Base-by-base conservation (phyloP, 345 rosid genomes). In the Eucalyptus regnans region DNA sequence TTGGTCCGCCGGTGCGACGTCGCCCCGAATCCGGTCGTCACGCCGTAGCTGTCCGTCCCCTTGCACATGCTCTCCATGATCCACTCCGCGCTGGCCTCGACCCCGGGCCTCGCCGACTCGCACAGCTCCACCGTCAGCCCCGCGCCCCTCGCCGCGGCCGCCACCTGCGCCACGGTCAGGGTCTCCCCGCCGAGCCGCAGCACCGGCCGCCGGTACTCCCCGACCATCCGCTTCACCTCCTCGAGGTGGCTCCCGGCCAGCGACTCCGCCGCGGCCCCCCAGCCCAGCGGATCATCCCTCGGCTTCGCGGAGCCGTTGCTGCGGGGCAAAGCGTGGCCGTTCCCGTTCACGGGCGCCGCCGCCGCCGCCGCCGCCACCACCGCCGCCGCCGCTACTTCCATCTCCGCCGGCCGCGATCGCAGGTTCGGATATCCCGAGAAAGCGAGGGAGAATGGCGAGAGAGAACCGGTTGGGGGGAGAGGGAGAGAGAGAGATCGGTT, bases 211-310 rank as follows among this genome's bases (percentile, higher is more conserved):
- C 96, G 92, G 89, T 91, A 95, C 15, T 96, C 97, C 18, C 87
- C 94, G 20, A 97, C 95, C 99, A 97, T 97, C 68, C 93, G 92
- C 87, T 91, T 96, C 86, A 97, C 98, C 85, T 97, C 99, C 14
- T 96, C 98, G 12, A 97, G 93, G 92, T 97, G 98, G 90, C 98
- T 97, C 4, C 99, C 98, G 89, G 91, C 94, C 91, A 97, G 79
- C 81, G 96, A 93, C 91, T 96, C 96, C 7, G 98, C 97, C 4
- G 97, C 96, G 16, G 86, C 79, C 14, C 92, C 94, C 98, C 99
- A 97, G 89, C 91, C 92, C 90, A 97, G 90, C 2, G 98, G 99
- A 91, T 97, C 98, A 91, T 94, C 97, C 84, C 46, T 43, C 46
- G 27, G 60, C 62, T 37, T 16, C 87, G 76, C 31, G 62, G 49